Evolutionary conservation across 345 rosid species (phyloP), one percentile per base, ranked within the genome.

Genomic region (Abelmoschus esculentus): DNA sequence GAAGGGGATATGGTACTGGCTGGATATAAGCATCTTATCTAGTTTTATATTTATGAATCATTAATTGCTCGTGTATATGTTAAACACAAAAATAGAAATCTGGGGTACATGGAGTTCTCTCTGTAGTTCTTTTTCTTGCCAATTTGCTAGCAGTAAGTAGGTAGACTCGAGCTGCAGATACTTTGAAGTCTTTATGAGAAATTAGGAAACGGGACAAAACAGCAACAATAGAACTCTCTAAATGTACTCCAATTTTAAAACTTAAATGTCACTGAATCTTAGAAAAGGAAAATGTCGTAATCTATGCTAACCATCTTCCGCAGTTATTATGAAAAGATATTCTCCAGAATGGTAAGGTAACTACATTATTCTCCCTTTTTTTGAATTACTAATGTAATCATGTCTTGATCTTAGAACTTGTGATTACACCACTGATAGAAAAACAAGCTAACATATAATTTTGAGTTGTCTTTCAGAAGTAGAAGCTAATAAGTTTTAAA

Each of bases 401-500:
- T 1, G 9, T 38, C 22, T 12, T 42, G 29, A 17, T 6, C 4
- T 13, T 9, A 66, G 58, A 66, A 31, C 44, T 1, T n/a, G n/a
- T n/a, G n/a, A n/a, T n/a, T n/a, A n/a, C n/a, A n/a, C n/a, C n/a
- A n/a, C n/a, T n/a, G n/a, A n/a, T n/a, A n/a, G n/a, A n/a, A n/a
- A n/a, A n/a, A n/a, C n/a, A n/a, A n/a, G n/a, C n/a, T n/a, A n/a
- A n/a, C n/a, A n/a, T n/a, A n/a, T 36, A 61, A 60, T 17, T 17
- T 61, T 36, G 15, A 61, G 47, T 1, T 36, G 9, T 28, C 0
- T 32, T 61, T 34, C n/a, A 11, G 46, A 61, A 31, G 14, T 61
- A 34, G 42, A 40, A 59, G 63, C 18, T 59, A 59, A 59, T 61
- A 64, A 18, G 68, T 66, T n/a, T 38, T 14, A 31, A 46, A 65